Evolutionary conservation across 2,329 filamentous ascomycete species (phyloP), one percentile per base, ranked within the genome.

Genomic region (Venturia asperata): DNA sequence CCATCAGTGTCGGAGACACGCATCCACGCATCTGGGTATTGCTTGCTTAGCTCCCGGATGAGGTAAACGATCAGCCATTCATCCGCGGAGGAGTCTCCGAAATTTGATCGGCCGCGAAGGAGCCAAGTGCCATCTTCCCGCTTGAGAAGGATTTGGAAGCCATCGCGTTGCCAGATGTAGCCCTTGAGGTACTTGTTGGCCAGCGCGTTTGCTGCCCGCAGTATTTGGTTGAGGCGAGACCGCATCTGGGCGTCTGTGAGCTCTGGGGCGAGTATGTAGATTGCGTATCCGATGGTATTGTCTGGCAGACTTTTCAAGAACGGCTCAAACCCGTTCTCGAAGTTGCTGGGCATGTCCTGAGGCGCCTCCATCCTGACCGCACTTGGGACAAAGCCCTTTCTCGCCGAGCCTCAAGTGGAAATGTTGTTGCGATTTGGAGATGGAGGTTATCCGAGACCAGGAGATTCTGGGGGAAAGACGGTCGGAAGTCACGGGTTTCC

Each of bases 21-120:
- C 60, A 92, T 84, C 92, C 93, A 99, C 9, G 92, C 80, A 67
- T 88, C 82, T 5, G 85, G 80, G 70, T 90, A 90, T 45, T 83
- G 81, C 70, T 82, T 89, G 70, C 88, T 92, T 70, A 97, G 78
- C 76, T 96, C 88, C 56, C 90, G 86, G 39, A 99, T 80, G 5
- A 97, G 79, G 77, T 92, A 96, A 24, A 97, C 92, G 67, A 97
- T 87, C 6, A 97, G 83, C 95, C 94, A 99, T 78, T 99, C 95
- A 71, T 99, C 94, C 72, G 96, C 93, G 4, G 97, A 87, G 0
- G 92, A 94, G 76, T 99, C 95, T 10, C 93, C 92, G 71, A 92
- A 97, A 73, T 93, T 90, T 0, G 91, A 94, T 63, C 82, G 80
- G 24, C 93, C 93, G 68, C 85, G 83, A 6, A 99, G 82, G 68